A percentile compares a stretch with the other conserved stretches of the same genome.
These are phyloP conservation scores for Luffa aegyptiaca DNA, from an alignment of 306 rosid genomes.

Conservation along the genomic window DNA sequence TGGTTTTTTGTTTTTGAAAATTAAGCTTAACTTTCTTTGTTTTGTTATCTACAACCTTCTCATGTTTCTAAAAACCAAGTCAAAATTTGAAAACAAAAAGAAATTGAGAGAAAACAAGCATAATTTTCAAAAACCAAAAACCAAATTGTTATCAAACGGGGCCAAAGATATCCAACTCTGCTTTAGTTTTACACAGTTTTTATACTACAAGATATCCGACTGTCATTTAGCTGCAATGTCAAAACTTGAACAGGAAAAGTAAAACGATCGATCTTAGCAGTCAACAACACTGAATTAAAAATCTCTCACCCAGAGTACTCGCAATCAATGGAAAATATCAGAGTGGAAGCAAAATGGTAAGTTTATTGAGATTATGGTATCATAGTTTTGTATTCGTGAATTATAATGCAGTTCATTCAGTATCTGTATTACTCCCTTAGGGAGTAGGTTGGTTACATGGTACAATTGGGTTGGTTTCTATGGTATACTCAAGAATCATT, in stretches of 20 bases:
- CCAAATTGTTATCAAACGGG: too few relatives aligned
- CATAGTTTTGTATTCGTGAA: not conserved
- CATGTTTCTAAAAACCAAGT: too few relatives aligned
- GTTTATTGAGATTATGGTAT: not conserved
- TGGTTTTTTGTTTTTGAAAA: too few relatives aligned
- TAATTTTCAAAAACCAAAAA: too few relatives aligned
- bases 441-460: not conserved
- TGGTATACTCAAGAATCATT: not conserved
- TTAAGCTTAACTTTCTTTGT: too few relatives aligned
- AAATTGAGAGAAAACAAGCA: too few relatives aligned
- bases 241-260: not conserved
- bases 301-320: not conserved
- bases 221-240: not conserved
- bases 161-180: not conserved
- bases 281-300: not conserved
- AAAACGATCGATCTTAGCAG: not conserved
- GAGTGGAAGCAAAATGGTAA: not conserved
- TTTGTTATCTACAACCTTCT: too few relatives aligned
- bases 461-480: slow-evolving; percentile 1
- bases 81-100: too few relatives aligned
- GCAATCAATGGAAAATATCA: not conserved
- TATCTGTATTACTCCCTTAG: not conserved
- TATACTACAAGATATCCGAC: too few relatives aligned
- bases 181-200: not conserved
- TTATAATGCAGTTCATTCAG: not conserved